A percentile compares a stretch with the other conserved stretches of the same genome.
phyloP scores from a whole-genome alignment of 192 early-diverging fungal species.

The Coemansia sp. region DNA sequence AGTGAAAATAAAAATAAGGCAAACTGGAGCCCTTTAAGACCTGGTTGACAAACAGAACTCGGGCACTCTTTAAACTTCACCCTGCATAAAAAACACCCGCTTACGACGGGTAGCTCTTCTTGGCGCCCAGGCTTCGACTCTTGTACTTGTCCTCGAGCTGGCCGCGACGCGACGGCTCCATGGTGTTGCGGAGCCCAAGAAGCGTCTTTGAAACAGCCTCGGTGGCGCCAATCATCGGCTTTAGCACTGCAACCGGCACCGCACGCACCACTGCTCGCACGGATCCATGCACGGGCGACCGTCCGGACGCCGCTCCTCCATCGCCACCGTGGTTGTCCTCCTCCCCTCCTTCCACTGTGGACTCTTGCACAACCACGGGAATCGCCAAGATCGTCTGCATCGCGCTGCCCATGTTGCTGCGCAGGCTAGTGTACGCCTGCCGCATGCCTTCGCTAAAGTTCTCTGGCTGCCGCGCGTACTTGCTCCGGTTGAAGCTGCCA shows the following conservation, averaged over 20 bases:
- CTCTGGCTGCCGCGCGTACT: slow-evolving; percentile 82
- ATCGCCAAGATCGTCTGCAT: slow-evolving; percentile 88
- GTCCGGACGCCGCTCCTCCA: slow-evolving; percentile 35
- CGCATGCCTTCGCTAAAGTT: slow-evolving; percentile 83
- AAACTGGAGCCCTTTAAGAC: too few species aligned
- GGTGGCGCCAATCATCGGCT: slow-evolving; percentile 93
- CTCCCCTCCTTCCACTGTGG: slow-evolving; percentile 20
- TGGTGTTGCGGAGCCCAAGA: slow-evolving; percentile 84
- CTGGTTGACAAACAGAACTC: too few species aligned
- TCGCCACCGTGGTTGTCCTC: slow-evolving; percentile 18
- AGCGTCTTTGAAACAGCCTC: slow-evolving; percentile 91
- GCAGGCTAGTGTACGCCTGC: slow-evolving; percentile 76
- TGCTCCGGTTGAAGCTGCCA: slow-evolving; percentile 59
- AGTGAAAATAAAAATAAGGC: background rate
- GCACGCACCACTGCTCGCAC: slow-evolving; percentile 54
- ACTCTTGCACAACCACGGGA: slow-evolving; percentile 79
- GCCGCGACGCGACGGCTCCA: slow-evolving; percentile 76
- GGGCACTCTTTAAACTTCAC: too few species aligned
- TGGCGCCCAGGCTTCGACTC: slow-evolving; percentile 36
- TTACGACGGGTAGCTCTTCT: slow-evolving; percentile 29
- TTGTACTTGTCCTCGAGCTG: slow-evolving; percentile 78
- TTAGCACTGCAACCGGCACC: slow-evolving; percentile 86
- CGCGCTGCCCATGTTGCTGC: slow-evolving; percentile 77
- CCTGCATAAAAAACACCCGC: background rate
- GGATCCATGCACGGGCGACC: slow-evolving; percentile 56